These are phyloP conservation scores for Salix arbutifolia DNA, from an alignment of 345 rosid genomes.

Conservation along the genomic window DNA sequence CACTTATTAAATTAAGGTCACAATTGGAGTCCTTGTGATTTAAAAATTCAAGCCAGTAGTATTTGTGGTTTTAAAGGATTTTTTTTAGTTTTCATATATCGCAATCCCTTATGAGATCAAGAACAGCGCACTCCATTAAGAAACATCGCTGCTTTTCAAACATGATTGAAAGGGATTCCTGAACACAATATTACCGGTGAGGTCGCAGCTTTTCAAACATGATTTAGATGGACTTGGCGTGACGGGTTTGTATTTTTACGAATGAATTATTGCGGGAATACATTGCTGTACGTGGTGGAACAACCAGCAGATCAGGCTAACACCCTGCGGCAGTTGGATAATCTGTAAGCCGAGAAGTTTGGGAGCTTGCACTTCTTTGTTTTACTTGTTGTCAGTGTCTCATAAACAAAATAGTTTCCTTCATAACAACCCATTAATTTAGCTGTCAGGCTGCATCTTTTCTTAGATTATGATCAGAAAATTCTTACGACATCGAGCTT, in stretches of 20 bases:
- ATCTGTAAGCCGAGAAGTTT: constrained; percentile 1
- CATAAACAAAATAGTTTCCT: neutral
- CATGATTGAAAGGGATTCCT: neutral
- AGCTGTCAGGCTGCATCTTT: neutral
- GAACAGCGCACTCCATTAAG: no score
- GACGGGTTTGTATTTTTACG: neutral
- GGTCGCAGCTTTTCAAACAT: neutral
- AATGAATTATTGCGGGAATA: constrained; percentile 3
- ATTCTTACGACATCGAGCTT: neutral
- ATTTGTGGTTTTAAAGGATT: neutral
- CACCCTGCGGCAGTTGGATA: neutral
- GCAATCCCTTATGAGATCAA: no score
- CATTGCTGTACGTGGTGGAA: neutral
- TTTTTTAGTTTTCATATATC: no score
- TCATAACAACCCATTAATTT: neutral
- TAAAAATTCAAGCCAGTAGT: neutral
- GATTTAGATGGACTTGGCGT: neutral
- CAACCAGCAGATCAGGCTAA: constrained; percentile 18
- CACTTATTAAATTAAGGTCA: neutral
- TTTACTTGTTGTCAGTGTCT: constrained; percentile 9
- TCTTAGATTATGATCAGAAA: neutral
- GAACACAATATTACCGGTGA: neutral
- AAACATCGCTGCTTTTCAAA: no score
- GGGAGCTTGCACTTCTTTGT: constrained; percentile 14
- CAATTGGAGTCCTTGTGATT: neutral